Percentiles rank a stretch among this genome's conserved stretches.
These are phyloP conservation scores for Eucalyptus lansdowneana DNA, from an alignment of 345 rosid genomes.

Conservation along the genomic window DNA sequence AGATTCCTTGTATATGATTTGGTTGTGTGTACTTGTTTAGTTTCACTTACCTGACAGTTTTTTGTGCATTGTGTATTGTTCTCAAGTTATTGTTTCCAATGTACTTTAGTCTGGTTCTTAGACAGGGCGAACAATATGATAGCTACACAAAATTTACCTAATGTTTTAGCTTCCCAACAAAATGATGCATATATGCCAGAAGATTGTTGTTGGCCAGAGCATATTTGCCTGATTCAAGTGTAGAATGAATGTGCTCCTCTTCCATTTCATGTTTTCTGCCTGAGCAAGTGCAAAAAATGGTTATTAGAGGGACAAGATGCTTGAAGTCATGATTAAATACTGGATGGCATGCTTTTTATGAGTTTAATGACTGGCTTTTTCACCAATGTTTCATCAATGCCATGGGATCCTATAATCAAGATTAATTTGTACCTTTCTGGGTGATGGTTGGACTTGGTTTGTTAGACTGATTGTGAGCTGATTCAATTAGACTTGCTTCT, in stretches of 20 bases:
- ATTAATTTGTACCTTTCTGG: neutral
- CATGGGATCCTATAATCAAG: neutral
- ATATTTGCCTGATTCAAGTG: neutral
- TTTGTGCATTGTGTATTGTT: neutral
- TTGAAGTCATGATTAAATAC: neutral
- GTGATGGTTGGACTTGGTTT: neutral
- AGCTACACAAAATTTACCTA: neutral
- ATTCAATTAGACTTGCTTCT: neutral
- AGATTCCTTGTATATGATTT: neutral
- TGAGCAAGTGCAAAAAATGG: neutral
- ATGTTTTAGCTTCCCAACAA: neutral
- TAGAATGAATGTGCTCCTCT: neutral
- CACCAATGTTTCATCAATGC: neutral
- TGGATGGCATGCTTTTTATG: neutral
- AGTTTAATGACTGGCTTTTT: neutral
- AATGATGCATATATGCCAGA: neutral
- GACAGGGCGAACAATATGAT: neutral
- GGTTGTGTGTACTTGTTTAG: neutral
- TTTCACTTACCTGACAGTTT: neutral
- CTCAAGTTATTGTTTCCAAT: neutral
- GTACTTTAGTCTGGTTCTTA: neutral
- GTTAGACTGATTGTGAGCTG: neutral
- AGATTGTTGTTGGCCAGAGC: neutral
- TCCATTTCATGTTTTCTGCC: neutral
- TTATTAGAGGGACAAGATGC: neutral